Conservation (phyloP, 1,139 yeast genomes). For the Candida pseudoviswanathii region DNA sequence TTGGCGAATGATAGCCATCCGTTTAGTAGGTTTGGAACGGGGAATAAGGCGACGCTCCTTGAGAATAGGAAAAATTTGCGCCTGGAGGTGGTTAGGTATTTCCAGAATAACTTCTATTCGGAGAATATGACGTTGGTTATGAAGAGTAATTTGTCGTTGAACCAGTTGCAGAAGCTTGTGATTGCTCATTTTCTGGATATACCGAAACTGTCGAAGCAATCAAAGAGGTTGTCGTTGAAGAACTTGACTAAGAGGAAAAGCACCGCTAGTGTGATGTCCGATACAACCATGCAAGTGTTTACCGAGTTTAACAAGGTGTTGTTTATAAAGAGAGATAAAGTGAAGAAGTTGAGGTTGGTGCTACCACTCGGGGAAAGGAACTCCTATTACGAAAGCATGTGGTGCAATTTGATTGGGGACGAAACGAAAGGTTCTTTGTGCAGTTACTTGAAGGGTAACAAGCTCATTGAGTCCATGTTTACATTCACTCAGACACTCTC, state of each 20-base stretch:
- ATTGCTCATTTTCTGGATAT: constrained; percentile 37
- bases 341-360: constrained; percentile 31
- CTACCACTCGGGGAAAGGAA: constrained; percentile 32
- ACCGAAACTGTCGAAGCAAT: not conserved
- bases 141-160: constrained; percentile 65
- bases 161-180: constrained; percentile 54
- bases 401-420: constrained; percentile 65
- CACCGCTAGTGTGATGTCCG: not conserved
- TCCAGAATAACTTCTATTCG: constrained; percentile 30
- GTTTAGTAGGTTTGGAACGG: constrained; percentile 51
- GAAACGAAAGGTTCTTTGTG: constrained; percentile 53
- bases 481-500: constrained; percentile 44
- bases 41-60: constrained; percentile 32
- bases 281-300: constrained; percentile 25
- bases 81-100: constrained; percentile 28
- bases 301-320: constrained; percentile 19
- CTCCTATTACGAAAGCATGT: constrained; percentile 37
- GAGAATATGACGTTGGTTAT: constrained; percentile 57
- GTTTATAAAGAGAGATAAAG: constrained; percentile 13
- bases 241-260: constrained; percentile 1
- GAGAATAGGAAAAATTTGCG: constrained; percentile 18
- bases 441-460: constrained; percentile 25
- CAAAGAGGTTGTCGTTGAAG: not conserved
- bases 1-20: constrained; percentile 46
- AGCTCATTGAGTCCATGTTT: constrained; percentile 21